Conservation (phyloP, 805 yeast species). For the Candida gorgasii region DNA sequence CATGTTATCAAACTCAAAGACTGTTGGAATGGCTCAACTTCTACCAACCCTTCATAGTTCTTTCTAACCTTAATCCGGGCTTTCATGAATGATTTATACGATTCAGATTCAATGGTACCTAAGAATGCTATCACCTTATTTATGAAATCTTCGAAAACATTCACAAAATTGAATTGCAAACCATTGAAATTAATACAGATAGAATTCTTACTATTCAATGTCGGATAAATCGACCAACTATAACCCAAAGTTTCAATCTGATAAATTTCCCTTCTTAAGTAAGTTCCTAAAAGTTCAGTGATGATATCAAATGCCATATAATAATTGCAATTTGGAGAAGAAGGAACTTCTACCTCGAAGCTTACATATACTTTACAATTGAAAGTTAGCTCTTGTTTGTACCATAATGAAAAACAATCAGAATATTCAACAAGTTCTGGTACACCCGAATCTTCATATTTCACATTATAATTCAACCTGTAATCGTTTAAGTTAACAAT, state of each 20-base stretch:
- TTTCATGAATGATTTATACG: conserved; percentile 38
- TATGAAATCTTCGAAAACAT: conserved; percentile 37
- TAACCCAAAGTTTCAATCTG: conserved; percentile 56
- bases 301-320: conserved; percentile 47
- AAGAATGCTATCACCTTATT: conserved; percentile 17
- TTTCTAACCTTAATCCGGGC: conserved; percentile 50
- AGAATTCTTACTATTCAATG: conserved; percentile 54
- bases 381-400: conserved; percentile 34
- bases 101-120: conserved; percentile 5
- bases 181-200: conserved; percentile 58
- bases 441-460: conserved; percentile 18
- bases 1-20: conserved; percentile 53
- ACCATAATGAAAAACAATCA: conserved; percentile 52
- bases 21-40: conserved; percentile 46
- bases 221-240: conserved; percentile 57
- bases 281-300: conserved; percentile 45
- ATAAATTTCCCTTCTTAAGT: conserved; percentile 46
- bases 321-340: conserved; percentile 19
- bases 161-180: conserved; percentile 37
- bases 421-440: conserved; percentile 42
- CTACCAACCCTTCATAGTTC: conserved; percentile 45
- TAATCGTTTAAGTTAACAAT: not conserved
- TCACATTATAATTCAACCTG: conserved; percentile 16
- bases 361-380: conserved; percentile 42
- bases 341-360: conserved; percentile 36